These are phyloP conservation scores for Chytridium lagenaria DNA, from an alignment of 371 early-diverging fungal genomes.

Conservation along the genomic window DNA sequence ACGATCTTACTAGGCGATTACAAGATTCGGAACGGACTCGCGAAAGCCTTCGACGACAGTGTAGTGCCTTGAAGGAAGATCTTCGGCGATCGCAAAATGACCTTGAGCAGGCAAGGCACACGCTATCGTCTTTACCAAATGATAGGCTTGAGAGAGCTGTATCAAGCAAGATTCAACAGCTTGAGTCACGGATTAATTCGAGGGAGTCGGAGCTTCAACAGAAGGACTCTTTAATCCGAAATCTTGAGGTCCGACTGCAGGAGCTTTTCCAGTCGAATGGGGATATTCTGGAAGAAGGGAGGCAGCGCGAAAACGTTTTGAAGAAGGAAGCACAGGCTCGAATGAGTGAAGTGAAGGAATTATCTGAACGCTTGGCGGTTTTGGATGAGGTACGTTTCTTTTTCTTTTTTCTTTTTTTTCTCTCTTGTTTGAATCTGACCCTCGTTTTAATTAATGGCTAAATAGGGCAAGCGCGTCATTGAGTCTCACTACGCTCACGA, in stretches of 20 bases:
- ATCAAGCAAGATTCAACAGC: slow-evolving; percentile 10
- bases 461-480: slow-evolving; percentile 3
- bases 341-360: slow-evolving; percentile 27
- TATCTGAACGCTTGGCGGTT: slow-evolving; percentile 20
- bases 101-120: slow-evolving; percentile 1
- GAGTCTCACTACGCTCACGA: slow-evolving; percentile 32
- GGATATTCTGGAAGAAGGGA: slow-evolving; percentile 4
- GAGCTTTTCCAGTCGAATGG: slow-evolving; percentile 33
- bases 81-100: background rate
- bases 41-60: slow-evolving; percentile 19
- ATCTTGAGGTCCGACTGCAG: slow-evolving; percentile 35
- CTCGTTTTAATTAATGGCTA: background rate
- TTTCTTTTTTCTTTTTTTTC: background rate
- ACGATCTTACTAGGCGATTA: background rate
- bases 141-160: background rate
- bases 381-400: slow-evolving; percentile 27
- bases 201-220: slow-evolving; percentile 30
- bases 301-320: slow-evolving; percentile 27
- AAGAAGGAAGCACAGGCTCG: slow-evolving; percentile 29
- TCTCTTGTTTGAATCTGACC: too few species aligned
- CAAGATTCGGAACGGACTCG: slow-evolving; percentile 19
- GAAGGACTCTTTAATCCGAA: slow-evolving; percentile 35
- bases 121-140: too few species aligned
- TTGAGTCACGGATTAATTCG: slow-evolving; percentile 25
- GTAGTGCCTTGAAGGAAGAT: background rate